A percentile compares a stretch with the other conserved stretches of the same genome.
Evolutionary conservation across 176 grass and related monocot species (phyloP).

Genomic region (Bromus sterilis): DNA sequence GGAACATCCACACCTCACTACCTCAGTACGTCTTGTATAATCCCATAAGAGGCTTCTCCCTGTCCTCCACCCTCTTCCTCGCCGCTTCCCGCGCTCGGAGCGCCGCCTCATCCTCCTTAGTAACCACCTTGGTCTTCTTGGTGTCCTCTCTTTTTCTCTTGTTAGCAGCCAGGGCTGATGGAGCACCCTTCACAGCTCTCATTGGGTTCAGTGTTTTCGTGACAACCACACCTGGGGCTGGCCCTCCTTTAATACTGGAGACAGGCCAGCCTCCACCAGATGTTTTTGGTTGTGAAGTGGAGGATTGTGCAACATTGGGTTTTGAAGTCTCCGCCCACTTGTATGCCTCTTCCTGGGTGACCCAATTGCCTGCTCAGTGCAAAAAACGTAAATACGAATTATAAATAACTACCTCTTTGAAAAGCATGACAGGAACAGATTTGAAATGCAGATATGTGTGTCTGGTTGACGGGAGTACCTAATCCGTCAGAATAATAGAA

Average conservation of each 20-base stretch:
- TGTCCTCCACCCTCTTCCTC: slow-evolving; percentile 68
- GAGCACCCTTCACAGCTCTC: slow-evolving; percentile 50
- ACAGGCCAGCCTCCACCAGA: neutral
- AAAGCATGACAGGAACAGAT: neutral
- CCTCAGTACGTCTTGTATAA: slow-evolving; percentile 48
- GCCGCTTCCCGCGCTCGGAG: slow-evolving; percentile 74
- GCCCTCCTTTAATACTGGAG: slow-evolving; percentile 40
- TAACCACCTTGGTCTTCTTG: slow-evolving; percentile 48
- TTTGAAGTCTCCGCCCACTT: slow-evolving; percentile 34
- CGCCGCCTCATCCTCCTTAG: slow-evolving; percentile 80
- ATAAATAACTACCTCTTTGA: neutral
- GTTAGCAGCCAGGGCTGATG: slow-evolving; percentile 44
- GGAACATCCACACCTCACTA: slow-evolving; percentile 1
- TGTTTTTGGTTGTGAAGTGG: slow-evolving; percentile 32
- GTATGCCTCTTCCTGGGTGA: slow-evolving; percentile 72
- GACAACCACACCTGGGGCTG: slow-evolving; percentile 59
- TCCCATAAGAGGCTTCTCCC: slow-evolving; percentile 87
- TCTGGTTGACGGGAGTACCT: slow-evolving; percentile 35
- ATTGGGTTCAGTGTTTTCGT: slow-evolving; percentile 62
- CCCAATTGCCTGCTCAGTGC: slow-evolving; percentile 55
- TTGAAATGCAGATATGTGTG: neutral
- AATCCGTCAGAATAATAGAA: slow-evolving; percentile 76
- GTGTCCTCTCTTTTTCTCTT: slow-evolving; percentile 69
- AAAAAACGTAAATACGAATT: slow-evolving; percentile 11
- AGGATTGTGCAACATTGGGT: slow-evolving; percentile 30